These are phyloP conservation scores for Microascus cirrosus DNA, from an alignment of 2,329 filamentous ascomycete genomes.

Conservation along the genomic window DNA sequence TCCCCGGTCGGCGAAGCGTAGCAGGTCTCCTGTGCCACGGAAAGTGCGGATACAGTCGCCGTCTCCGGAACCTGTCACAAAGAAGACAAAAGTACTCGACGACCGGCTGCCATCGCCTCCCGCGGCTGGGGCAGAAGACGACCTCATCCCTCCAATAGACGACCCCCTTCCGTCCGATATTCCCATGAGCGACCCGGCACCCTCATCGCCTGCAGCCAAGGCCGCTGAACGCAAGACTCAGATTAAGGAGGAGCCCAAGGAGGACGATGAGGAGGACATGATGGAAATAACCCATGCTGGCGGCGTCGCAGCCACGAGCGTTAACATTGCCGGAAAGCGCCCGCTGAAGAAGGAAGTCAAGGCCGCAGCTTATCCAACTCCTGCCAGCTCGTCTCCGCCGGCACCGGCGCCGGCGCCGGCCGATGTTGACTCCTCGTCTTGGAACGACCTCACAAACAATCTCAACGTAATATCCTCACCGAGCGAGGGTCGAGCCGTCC, in stretches of 20 bases:
- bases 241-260: constrained; percentile 34
- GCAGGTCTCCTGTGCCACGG: constrained; percentile 65
- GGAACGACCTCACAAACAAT: constrained; percentile 78
- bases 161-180: constrained; percentile 42
- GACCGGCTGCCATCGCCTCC: constrained; percentile 30
- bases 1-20: constrained; percentile 45
- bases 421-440: constrained; percentile 65
- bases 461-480: constrained; percentile 66
- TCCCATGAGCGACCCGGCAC: constrained; percentile 77
- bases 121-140: constrained; percentile 46
- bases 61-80: constrained; percentile 41
- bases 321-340: constrained; percentile 77
- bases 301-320: constrained; percentile 53
- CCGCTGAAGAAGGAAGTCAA: constrained; percentile 62
- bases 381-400: constrained; percentile 65
- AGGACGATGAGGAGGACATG: constrained; percentile 68
- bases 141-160: constrained; percentile 43
- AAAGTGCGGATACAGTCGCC: constrained; percentile 76
- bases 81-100: constrained; percentile 45
- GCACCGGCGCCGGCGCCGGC: constrained; percentile 41
- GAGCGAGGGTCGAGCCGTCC: constrained; percentile 52
- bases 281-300: constrained; percentile 80
- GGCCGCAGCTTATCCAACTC: constrained; percentile 54
- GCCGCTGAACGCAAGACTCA: constrained; percentile 61
- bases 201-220: constrained; percentile 78